These are phyloP conservation scores for Imleria badia DNA, from an alignment of 768 basidiomycete species.

Conservation along the genomic window DNA sequence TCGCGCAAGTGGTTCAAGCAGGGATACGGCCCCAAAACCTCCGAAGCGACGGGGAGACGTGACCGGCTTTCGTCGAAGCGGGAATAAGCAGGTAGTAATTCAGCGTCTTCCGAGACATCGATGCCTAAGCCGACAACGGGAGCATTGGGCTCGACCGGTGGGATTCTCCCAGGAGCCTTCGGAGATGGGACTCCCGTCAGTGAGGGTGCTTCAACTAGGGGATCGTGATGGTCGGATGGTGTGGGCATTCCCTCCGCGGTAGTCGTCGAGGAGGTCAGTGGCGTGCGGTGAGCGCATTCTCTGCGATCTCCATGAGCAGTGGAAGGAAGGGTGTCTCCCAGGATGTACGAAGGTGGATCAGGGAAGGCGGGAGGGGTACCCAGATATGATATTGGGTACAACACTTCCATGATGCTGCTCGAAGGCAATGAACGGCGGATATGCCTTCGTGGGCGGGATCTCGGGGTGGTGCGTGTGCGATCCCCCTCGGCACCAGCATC, in stretches of 20 bases:
- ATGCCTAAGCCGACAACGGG: constrained; percentile 4
- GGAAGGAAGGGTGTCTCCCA: background rate
- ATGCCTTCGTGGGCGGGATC: constrained; percentile 6
- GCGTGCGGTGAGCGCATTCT: background rate
- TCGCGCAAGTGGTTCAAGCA: background rate
- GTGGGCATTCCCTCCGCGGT: background rate
- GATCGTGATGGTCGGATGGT: background rate
- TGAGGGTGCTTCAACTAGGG: constrained; percentile 1
- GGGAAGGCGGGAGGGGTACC: constrained; percentile 8
- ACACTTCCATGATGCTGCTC: constrained; percentile 23
- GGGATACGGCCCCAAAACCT: constrained; percentile 23
- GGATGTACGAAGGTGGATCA: constrained; percentile 21
- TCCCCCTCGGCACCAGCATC: background rate
- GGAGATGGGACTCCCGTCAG: constrained; percentile 17
- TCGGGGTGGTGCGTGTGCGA: background rate
- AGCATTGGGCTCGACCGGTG: background rate
- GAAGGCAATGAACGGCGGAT: constrained; percentile 16
- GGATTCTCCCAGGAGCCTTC: background rate
- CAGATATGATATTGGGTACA: constrained; percentile 22
- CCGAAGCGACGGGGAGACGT: constrained; percentile 7
- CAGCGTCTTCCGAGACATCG: background rate
- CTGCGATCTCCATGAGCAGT: background rate
- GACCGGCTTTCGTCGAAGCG: constrained; percentile 23
- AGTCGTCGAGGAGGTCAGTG: background rate
- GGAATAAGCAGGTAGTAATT: constrained; percentile 23